These are phyloP conservation scores for Didymella sp. DNA, from an alignment of 2,329 filamentous ascomycete species.

Conservation along the genomic window DNA sequence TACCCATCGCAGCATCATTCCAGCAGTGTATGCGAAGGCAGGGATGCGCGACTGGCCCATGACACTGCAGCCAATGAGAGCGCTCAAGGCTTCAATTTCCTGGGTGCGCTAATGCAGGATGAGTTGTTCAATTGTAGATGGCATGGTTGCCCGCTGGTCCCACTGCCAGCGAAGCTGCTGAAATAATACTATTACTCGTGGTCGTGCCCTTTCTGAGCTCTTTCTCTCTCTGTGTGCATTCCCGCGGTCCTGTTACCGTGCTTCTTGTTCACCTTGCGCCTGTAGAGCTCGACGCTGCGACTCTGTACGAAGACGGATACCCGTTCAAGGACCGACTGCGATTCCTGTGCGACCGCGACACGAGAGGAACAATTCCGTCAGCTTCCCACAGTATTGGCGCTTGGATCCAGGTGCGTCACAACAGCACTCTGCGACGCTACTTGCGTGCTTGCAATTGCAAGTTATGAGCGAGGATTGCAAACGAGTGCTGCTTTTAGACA, in stretches of 20 bases:
- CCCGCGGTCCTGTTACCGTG: conserved; percentile 13
- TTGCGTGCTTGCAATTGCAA: conserved; percentile 3
- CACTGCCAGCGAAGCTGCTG: conserved; percentile 33
- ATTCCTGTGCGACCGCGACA: conserved; percentile 19
- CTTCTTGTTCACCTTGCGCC: conserved; percentile 4
- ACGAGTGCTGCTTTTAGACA: neutral
- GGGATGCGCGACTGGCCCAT: conserved; percentile 17
- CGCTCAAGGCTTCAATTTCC: conserved; percentile 27
- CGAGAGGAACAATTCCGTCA: conserved; percentile 9
- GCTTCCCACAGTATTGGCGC: conserved; percentile 11
- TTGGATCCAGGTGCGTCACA: neutral
- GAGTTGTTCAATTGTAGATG: conserved; percentile 48
- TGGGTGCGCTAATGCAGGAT: conserved; percentile 49
- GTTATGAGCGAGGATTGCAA: neutral
- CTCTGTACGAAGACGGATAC: conserved; percentile 6
- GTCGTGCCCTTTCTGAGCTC: conserved; percentile 14
- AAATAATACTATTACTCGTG: conserved; percentile 37
- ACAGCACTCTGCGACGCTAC: conserved; percentile 1
- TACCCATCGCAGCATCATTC: conserved; percentile 9
- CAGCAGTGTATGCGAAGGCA: conserved; percentile 15
- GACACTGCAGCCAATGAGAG: conserved; percentile 32
- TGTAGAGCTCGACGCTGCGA: neutral
- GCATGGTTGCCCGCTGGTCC: conserved; percentile 35
- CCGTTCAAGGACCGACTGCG: conserved; percentile 10
- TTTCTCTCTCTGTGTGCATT: conserved; percentile 17